Evolutionary conservation across 176 grass and related monocot genomes (phyloP), one percentile per base, ranked within the genome.

Genomic region (Aegilops speltoides): DNA sequence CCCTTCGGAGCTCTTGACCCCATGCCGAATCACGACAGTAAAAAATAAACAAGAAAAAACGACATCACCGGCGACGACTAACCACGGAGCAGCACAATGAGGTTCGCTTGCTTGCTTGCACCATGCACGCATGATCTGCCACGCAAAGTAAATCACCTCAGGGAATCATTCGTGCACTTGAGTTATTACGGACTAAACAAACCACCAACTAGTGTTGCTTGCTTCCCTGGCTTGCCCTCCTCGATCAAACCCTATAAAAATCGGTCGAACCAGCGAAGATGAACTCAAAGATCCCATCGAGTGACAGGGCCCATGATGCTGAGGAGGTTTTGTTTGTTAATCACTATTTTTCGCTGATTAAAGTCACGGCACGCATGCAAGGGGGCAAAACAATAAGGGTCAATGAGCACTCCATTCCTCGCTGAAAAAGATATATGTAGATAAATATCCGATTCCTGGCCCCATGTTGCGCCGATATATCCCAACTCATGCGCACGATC

Each of bases 1-100:
- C 84, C 67, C 73, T 87, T 16, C 0, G 45, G 1, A 26, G 76
- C 80, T 16, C 85, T 68, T 80, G 66, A 84, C 85, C 65, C 85
- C 67, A 90, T 46, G 84, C 40, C 3, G 10, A 50, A 74, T 46
- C 79, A 72, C 48, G 72, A 32, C 86, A 70, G 36, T 62, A 63
- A 59, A 59, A 77, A 76, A 40, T 12, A 64, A 12, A 77, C 4
- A 11, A 66, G 38, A 22, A 43, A 64, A 65, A 24, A 10, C 10
- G 1, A 19, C 22, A 63, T 38, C 37, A n/a, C 68, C 19, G 38
- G 38, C 38, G 34, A 70, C 36, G 81, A 24, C 31, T n/a, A 59
- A 36, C 19, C 3, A 54, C 56, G 20, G 56, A 59, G 56, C 2
- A 20, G 56, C 32, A 82, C 68, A 1, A 36, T 32, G 19, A 6